Conservation (phyloP, 768 basidiomycete species). For the Dacryopinax primogenitus region DNA sequence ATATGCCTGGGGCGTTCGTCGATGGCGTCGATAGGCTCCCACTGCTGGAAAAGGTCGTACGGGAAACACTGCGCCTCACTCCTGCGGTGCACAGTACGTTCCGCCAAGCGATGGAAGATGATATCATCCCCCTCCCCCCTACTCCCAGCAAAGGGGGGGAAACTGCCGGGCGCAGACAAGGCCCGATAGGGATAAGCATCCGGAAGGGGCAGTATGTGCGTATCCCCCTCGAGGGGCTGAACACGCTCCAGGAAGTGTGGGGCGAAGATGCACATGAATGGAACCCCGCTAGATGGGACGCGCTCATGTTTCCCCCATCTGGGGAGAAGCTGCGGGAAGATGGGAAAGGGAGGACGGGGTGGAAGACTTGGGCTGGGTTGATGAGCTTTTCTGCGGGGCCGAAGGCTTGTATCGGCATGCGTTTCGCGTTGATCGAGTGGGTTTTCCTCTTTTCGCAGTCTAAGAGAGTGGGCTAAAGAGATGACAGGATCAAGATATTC, state of each 20-base stretch:
- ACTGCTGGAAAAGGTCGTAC: conserved; percentile 60
- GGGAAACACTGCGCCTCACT: conserved; percentile 64
- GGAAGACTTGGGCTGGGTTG: not conserved
- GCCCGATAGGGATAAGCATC: conserved; percentile 33
- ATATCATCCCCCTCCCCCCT: conserved; percentile 48
- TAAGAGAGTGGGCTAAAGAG: not conserved
- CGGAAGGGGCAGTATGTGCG: conserved; percentile 63
- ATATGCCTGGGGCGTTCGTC: conserved; percentile 34
- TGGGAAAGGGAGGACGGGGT: not conserved
- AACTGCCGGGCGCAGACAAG: not conserved
- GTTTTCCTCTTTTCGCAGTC: not conserved
- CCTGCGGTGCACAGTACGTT: conserved; percentile 74
- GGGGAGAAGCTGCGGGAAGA: not conserved
- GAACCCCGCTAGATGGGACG: conserved; percentile 19
- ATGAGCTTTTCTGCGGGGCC: not conserved
- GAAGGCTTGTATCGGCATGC: not conserved
- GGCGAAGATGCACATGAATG: conserved; percentile 44
- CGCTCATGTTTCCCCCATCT: not conserved
- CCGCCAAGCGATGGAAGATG: conserved; percentile 47
- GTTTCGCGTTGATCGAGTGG: not conserved
- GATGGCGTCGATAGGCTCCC: conserved; percentile 46
- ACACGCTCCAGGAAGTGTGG: conserved; percentile 65
- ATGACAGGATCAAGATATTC: conserved; percentile 3
- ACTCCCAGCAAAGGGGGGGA: not conserved
- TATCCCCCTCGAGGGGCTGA: conserved; percentile 67